Percentiles rank a stretch among this genome's conserved stretches.
Conservation (phyloP, 23 red algal genomes). For the Rhodosorus marinus region DNA sequence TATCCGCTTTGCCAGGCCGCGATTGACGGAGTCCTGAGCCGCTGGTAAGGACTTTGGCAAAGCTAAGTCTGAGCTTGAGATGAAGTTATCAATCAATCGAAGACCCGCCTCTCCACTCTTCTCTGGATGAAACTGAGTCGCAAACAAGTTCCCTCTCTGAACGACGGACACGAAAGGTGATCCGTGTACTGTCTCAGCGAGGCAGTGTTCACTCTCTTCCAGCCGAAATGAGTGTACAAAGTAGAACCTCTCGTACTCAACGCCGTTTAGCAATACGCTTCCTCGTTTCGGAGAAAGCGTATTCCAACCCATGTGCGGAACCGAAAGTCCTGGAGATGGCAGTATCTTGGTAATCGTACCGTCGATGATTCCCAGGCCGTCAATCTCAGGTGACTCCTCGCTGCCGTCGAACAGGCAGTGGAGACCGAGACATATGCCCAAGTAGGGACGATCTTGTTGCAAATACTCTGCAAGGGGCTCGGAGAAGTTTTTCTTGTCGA, state of each 20-base stretch:
- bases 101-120: constrained; percentile 38
- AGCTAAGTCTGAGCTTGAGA: neutral
- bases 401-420: constrained; percentile 36
- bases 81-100: constrained; percentile 6
- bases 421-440: constrained; percentile 43
- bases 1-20: constrained; percentile 59
- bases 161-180: constrained; percentile 18
- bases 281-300: neutral
- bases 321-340: neutral
- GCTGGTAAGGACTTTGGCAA: neutral
- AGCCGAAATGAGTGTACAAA: constrained; percentile 49
- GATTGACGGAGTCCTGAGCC: too few species aligned
- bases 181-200: constrained; percentile 10
- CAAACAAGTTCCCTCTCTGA: constrained; percentile 15
- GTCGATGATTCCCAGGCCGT: constrained; percentile 29
- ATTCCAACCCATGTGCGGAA: constrained; percentile 66
- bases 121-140: constrained; percentile 67
- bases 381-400: constrained; percentile 24
- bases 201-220: neutral
- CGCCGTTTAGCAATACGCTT: neutral
- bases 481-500: constrained; percentile 16
- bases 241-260: constrained; percentile 23
- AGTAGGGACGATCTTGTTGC: constrained; percentile 13
- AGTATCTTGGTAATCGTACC: constrained; percentile 21
- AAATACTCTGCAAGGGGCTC: constrained; percentile 12